Conservation (phyloP, 2,329 filamentous ascomycete genomes). For the Byssochlamys sp. region DNA sequence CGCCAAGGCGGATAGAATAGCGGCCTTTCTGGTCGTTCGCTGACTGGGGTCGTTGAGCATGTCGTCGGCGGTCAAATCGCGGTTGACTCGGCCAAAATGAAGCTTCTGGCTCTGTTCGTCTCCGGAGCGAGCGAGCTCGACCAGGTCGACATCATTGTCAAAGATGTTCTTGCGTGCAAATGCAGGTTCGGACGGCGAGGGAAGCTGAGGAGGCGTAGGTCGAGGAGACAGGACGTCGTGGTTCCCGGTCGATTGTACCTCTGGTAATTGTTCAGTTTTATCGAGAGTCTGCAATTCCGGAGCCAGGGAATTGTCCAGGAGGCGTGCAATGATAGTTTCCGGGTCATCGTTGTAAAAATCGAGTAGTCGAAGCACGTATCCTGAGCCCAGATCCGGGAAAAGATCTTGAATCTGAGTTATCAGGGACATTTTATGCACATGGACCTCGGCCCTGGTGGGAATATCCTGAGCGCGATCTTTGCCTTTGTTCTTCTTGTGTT, state of each 20-base stretch:
- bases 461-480: constrained; percentile 26
- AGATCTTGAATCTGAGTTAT: constrained; percentile 87
- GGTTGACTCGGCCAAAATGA: constrained; percentile 64
- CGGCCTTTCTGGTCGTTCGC: constrained; percentile 63
- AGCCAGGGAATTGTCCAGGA: constrained; percentile 69
- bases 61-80: constrained; percentile 58
- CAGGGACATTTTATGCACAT: constrained; percentile 72
- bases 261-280: constrained; percentile 46
- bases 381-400: constrained; percentile 76
- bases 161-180: constrained; percentile 59
- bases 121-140: constrained; percentile 56
- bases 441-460: constrained; percentile 42
- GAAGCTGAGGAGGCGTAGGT: constrained; percentile 24
- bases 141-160: constrained; percentile 72
- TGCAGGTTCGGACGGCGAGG: constrained; percentile 32
- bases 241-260: constrained; percentile 41
- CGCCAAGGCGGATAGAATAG: constrained; percentile 78
- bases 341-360: constrained; percentile 69
- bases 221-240: constrained; percentile 49
- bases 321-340: constrained; percentile 69
- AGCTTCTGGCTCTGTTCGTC: constrained; percentile 43
- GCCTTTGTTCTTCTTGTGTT: constrained; percentile 32
- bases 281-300: constrained; percentile 56
- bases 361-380: constrained; percentile 68
- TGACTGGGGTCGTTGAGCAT: constrained; percentile 55